Evolutionary conservation across 2,329 filamentous ascomycete species (phyloP).

Genomic region (Botrytis cinerea): DNA sequence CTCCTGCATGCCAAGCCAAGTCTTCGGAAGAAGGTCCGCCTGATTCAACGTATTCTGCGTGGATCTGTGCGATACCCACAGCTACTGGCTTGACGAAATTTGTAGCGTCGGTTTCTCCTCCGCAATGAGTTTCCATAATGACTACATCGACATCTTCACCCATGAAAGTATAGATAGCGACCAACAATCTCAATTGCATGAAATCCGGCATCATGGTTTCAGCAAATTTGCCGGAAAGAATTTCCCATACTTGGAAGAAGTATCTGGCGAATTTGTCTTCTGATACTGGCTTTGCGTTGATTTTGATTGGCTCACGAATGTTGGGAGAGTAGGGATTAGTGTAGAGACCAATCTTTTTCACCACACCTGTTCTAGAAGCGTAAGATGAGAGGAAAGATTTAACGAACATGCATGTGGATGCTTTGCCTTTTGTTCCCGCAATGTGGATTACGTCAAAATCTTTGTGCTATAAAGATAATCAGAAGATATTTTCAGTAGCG

Average conservation of each 20-base stretch:
- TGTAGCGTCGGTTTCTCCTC: conserved; percentile 67
- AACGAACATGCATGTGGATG: conserved; percentile 67
- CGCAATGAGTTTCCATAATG: conserved; percentile 65
- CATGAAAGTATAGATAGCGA: conserved; percentile 66
- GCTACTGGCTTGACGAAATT: conserved; percentile 59
- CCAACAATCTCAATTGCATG: conserved; percentile 59
- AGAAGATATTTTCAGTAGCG: background rate
- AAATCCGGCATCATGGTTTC: conserved; percentile 55
- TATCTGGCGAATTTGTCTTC: conserved; percentile 55
- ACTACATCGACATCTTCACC: conserved; percentile 61
- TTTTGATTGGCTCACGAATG: conserved; percentile 64
- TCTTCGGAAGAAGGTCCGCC: conserved; percentile 61
- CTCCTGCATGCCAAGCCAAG: conserved; percentile 73
- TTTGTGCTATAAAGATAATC: background rate
- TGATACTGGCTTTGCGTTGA: conserved; percentile 57
- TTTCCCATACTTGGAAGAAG: conserved; percentile 27
- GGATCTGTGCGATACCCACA: conserved; percentile 61
- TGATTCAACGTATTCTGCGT: conserved; percentile 64
- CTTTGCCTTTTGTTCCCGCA: conserved; percentile 72
- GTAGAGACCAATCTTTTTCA: conserved; percentile 56
- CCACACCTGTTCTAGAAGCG: conserved; percentile 37
- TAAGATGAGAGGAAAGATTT: conserved; percentile 60
- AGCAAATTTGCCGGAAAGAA: conserved; percentile 41
- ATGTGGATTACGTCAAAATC: conserved; percentile 57
- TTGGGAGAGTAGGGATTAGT: conserved; percentile 67